Conservation (phyloP, 2,329 filamentous ascomycete genomes). For the Talaromyces islandicus region DNA sequence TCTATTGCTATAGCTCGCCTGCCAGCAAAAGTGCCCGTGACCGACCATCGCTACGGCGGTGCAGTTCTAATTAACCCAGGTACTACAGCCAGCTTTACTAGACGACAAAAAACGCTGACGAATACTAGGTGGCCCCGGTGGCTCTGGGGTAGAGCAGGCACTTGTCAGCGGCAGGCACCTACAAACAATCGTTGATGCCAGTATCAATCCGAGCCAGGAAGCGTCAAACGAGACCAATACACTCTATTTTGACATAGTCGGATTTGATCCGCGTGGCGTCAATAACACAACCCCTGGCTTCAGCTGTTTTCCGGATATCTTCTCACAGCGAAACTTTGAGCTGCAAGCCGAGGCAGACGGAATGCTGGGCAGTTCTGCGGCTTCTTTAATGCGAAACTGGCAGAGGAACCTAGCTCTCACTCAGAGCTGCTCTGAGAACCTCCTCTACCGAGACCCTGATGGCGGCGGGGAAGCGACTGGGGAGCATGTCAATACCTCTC, state of each 20-base stretch:
- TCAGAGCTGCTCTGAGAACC: constrained; percentile 21
- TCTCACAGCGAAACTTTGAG: constrained; percentile 26
- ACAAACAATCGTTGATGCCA: constrained; percentile 34
- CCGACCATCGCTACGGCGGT: constrained; percentile 41
- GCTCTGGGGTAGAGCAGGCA: constrained; percentile 33
- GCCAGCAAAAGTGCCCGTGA: constrained; percentile 36
- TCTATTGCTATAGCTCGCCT: constrained; percentile 42
- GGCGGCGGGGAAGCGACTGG: constrained; percentile 20
- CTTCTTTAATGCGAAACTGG: constrained; percentile 27
- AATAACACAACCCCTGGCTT: constrained; percentile 36
- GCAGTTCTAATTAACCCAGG: constrained; percentile 44
- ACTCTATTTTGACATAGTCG: constrained; percentile 37
- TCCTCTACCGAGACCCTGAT: constrained; percentile 14
- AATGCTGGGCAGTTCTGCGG: constrained; percentile 26
- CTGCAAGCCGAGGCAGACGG: constrained; percentile 30
- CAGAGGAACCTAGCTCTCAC: constrained; percentile 27
- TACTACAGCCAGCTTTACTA: constrained; percentile 1
- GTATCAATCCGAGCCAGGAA: constrained; percentile 15
- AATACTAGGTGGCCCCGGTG: constrained; percentile 39
- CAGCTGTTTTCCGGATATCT: constrained; percentile 32
- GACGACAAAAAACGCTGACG: not conserved
- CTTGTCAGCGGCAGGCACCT: constrained; percentile 26
- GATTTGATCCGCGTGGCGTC: constrained; percentile 41
- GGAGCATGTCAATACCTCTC: constrained; percentile 27
- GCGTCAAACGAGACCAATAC: not conserved